These are phyloP conservation scores for Eurotiales sp. DNA, from an alignment of 2,329 filamentous ascomycete species.

Conservation along the genomic window DNA sequence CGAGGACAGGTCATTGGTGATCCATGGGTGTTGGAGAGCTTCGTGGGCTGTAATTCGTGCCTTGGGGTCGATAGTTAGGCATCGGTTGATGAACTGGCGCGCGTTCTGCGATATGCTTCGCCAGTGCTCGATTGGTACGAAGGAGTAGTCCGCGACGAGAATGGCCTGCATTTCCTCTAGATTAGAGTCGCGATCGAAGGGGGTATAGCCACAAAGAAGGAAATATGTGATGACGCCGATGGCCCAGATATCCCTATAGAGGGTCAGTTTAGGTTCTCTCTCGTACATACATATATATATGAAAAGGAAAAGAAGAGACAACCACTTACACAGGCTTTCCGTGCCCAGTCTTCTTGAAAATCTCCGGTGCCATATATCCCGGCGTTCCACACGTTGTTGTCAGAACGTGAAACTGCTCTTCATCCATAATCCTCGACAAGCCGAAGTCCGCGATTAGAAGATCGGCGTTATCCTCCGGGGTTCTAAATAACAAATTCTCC, in stretches of 20 bases:
- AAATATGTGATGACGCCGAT: constrained; percentile 99
- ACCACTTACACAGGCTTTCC: constrained; percentile 78
- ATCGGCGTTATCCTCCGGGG: constrained; percentile 95
- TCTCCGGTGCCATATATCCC: constrained; percentile 98
- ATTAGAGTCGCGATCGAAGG: constrained; percentile 95
- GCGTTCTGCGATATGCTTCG: constrained; percentile 81
- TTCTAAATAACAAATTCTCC: constrained; percentile 93
- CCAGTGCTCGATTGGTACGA: constrained; percentile 95
- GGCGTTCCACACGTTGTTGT: constrained; percentile 97
- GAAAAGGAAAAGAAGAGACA: too few species aligned
- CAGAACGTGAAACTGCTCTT: constrained; percentile 95
- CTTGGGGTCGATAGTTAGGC: constrained; percentile 83
- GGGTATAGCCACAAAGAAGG: constrained; percentile 93
- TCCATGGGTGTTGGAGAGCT: constrained; percentile 63
- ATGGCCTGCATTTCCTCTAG: constrained; percentile 99
- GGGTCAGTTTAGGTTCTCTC: constrained; percentile 4
- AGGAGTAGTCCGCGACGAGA: constrained; percentile 91
- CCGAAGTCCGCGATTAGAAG: constrained; percentile 97
- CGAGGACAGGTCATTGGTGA: constrained; percentile 50
- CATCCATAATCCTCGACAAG: constrained; percentile 94
- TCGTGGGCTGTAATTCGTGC: constrained; percentile 88
- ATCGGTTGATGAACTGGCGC: constrained; percentile 87
- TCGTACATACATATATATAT: background rate
- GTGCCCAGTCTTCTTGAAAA: constrained; percentile 97
- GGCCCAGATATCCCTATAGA: constrained; percentile 87